Evolutionary conservation across 2,329 filamentous ascomycete genomes (phyloP).

Genomic region (Calonectria multiphialidica): DNA sequence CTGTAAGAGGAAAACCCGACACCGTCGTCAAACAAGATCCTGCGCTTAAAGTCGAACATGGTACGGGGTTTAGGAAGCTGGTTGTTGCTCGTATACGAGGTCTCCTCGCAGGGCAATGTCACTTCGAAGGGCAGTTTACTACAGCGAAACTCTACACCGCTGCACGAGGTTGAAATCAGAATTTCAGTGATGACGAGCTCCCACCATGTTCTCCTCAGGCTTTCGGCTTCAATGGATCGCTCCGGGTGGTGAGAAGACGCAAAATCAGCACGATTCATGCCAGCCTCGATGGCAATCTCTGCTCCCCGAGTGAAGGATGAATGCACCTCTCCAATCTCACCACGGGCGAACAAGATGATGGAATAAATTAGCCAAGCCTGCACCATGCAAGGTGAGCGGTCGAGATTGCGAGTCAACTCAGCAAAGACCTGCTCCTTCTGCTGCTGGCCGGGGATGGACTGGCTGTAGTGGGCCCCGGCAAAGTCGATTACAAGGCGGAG

Average conservation of each 20-base stretch:
- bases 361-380: conserved; percentile 16
- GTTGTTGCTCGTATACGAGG: conserved; percentile 10
- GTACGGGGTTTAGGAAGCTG: conserved; percentile 27
- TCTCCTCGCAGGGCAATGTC: conserved; percentile 34
- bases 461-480: conserved; percentile 33
- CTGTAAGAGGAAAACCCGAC: conserved; percentile 35
- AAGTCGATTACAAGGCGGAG: conserved; percentile 34
- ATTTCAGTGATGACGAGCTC: conserved; percentile 38
- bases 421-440: not conserved
- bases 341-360: conserved; percentile 9
- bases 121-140: conserved; percentile 28
- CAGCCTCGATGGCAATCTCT: conserved; percentile 26
- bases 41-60: conserved; percentile 30
- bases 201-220: conserved; percentile 40
- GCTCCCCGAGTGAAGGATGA: not conserved
- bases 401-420: not conserved
- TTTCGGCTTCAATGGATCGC: conserved; percentile 31
- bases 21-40: conserved; percentile 22
- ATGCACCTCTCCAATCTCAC: not conserved
- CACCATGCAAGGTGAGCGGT: not conserved
- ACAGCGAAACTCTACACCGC: conserved; percentile 27
- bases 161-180: conserved; percentile 29
- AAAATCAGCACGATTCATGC: conserved; percentile 30
- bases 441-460: conserved; percentile 19
- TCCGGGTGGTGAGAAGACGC: conserved; percentile 10